Evolutionary conservation across 192 early-diverging fungal species (phyloP).

Genomic region (Coemansia aciculifera): DNA sequence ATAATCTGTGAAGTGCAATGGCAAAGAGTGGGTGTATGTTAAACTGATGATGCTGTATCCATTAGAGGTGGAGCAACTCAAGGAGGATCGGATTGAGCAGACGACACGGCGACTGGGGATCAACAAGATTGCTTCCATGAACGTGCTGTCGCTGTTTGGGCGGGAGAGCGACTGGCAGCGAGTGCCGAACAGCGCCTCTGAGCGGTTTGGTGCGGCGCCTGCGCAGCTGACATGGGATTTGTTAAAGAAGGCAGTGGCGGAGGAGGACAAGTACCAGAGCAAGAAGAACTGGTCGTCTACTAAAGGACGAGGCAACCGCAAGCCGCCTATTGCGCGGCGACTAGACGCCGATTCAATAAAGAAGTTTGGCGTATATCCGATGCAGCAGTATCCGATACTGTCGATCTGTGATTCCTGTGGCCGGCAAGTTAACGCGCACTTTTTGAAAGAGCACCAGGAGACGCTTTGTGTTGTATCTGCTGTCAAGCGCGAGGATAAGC

Average conservation of each 20-base stretch:
- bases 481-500: slow-evolving; percentile 37
- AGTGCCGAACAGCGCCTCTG: not conserved
- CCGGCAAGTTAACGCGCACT: slow-evolving; percentile 47
- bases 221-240: slow-evolving; percentile 46
- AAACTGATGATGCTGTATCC: not conserved
- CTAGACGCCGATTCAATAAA: slow-evolving; percentile 52
- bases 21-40: not conserved
- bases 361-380: slow-evolving; percentile 50
- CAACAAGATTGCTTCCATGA: slow-evolving; percentile 21
- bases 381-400: slow-evolving; percentile 42
- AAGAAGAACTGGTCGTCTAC: slow-evolving; percentile 60
- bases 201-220: slow-evolving; percentile 24
- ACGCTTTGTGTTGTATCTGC: slow-evolving; percentile 37
- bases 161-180: slow-evolving; percentile 31
- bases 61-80: slow-evolving; percentile 42
- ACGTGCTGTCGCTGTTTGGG: slow-evolving; percentile 31
- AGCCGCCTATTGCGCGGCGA: slow-evolving; percentile 52
- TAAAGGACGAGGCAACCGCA: slow-evolving; percentile 55
- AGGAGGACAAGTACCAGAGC: slow-evolving; percentile 60
- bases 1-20: not conserved
- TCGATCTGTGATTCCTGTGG: slow-evolving; percentile 51
- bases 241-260: slow-evolving; percentile 55
- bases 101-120: slow-evolving; percentile 20
- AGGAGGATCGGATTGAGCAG: slow-evolving; percentile 23
- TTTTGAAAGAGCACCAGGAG: slow-evolving; percentile 53